These are phyloP conservation scores for Dichomitus squalens DNA, from an alignment of 1,284 basidiomycete genomes.

Conservation along the genomic window DNA sequence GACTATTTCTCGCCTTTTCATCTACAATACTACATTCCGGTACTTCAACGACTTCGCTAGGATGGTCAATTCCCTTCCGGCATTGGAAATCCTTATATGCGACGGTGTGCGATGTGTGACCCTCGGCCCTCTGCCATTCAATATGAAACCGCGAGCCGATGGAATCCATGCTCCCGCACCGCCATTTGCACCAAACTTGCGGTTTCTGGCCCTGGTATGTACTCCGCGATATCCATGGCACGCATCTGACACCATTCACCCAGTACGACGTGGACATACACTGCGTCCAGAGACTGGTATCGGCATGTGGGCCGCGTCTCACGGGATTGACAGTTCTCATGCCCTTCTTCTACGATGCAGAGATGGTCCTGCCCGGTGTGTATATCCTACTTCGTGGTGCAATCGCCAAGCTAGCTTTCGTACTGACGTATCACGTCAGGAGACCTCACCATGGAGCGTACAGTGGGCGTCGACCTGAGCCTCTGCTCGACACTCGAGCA, in stretches of 20 bases:
- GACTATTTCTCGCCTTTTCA: not conserved
- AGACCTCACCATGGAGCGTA: not conserved
- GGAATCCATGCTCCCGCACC: not conserved
- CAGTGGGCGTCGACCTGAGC: not conserved
- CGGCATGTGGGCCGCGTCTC: too few species aligned
- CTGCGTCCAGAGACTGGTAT: not conserved
- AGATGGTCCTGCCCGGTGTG: not conserved
- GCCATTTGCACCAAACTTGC: not conserved
- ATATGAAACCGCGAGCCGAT: not conserved
- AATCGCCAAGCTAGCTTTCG: not conserved
- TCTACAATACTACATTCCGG: not conserved
- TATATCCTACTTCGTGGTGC: not conserved
- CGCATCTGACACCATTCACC: too few species aligned
- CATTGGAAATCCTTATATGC: not conserved
- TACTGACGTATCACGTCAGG: too few species aligned
- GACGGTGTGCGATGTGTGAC: not conserved
- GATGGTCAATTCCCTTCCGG: not conserved
- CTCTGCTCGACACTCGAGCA: not conserved
- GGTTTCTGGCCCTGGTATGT: not conserved
- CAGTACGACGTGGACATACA: too few species aligned
- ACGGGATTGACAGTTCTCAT: not conserved
- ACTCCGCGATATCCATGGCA: not conserved
- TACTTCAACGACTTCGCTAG: not conserved
- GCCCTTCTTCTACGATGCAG: not conserved
- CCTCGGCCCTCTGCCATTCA: too few species aligned